Evolutionary conservation across 345 rosid genomes (phyloP), one percentile per base, ranked within the genome.

Genomic region (Pistacia integerrima): DNA sequence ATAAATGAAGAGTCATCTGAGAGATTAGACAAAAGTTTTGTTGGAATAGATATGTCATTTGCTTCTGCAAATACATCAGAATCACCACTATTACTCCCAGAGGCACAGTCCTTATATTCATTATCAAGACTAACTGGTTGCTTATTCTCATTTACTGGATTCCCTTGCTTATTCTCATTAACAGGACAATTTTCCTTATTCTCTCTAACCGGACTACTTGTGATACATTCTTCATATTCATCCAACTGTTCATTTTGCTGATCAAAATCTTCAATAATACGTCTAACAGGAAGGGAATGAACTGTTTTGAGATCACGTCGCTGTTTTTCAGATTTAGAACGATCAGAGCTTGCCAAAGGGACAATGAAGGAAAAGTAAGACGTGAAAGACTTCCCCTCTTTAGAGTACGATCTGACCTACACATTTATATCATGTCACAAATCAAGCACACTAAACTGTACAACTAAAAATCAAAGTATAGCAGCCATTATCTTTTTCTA

Each of bases 1-100:
- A 96, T 87, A 79, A 96, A 91, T 66, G 79, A 80, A 49, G 99
- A 93, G 6, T 83, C 84, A 35, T 86, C 92, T 52, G 82, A 72
- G 68, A 93, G 89, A 78, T 86, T 81, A 2, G 38, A 36, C 59
- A 88, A 72, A 78, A 83, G 70, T 75, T 82, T 87, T 70, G 70
- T 64, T 11, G 84, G 85, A 80, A 80, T 75, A 64, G 59, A 67
- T 54, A 78, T 77, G 44, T 83, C 85, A 63, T 69, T 66, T 78
- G 90, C 85, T 78, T 88, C 91, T 48, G 79, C 88, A 75, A 71
- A 81, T 67, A 79, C 78, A 74, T 89, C 84, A 60, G 86, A 78
- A 74, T 84, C 87, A 57, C 66, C 70, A 28, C 83, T 78, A 48
- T 80, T 90, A 75, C 85, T 82, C 70, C 74, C 80, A 49, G 89